Evolutionary conservation across 2,329 filamentous ascomycete species (phyloP).

Genomic region (Ceratocystis smalleyi): DNA sequence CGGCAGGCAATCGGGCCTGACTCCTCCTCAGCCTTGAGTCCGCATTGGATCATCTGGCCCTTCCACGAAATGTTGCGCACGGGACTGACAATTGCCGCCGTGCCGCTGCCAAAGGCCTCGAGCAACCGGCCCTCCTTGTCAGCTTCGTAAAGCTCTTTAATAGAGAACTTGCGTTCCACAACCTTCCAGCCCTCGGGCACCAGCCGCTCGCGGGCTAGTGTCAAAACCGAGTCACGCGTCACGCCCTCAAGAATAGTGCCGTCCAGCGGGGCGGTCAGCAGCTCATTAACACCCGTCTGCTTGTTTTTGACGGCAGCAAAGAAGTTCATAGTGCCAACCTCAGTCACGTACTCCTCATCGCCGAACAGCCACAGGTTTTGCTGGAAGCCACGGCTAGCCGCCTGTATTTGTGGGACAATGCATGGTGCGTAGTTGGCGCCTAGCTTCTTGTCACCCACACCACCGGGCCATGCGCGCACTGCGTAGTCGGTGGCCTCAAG

Average conservation of each 20-base stretch:
- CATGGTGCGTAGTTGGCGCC: constrained; percentile 99
- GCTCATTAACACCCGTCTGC: constrained; percentile 77
- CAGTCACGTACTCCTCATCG: constrained; percentile 86
- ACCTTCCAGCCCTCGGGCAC: constrained; percentile 77
- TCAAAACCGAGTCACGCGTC: constrained; percentile 79
- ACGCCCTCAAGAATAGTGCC: constrained; percentile 94
- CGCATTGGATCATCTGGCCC: constrained; percentile 66
- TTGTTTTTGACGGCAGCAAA: constrained; percentile 76
- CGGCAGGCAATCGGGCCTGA: constrained; percentile 68
- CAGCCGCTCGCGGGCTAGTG: constrained; percentile 69
- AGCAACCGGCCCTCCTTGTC: constrained; percentile 70
- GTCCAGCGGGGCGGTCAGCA: constrained; percentile 88
- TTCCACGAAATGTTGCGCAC: constrained; percentile 82
- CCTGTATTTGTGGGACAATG: constrained; percentile 88
- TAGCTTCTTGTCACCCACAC: constrained; percentile 95
- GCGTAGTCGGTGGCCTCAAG: constrained; percentile 94
- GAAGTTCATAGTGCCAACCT: constrained; percentile 98
- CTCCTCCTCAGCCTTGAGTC: constrained; percentile 65
- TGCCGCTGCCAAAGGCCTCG: constrained; percentile 88
- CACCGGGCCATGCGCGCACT: constrained; percentile 92
- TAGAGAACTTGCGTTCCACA: constrained; percentile 79
- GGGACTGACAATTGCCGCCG: constrained; percentile 84
- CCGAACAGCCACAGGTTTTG: constrained; percentile 98
- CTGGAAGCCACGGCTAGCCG: constrained; percentile 81
- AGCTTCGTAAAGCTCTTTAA: constrained; percentile 70